phyloP scores from a whole-genome alignment of 2,329 filamentous ascomycete genomes.

The Teratosphaeria nubilosa region DNA sequence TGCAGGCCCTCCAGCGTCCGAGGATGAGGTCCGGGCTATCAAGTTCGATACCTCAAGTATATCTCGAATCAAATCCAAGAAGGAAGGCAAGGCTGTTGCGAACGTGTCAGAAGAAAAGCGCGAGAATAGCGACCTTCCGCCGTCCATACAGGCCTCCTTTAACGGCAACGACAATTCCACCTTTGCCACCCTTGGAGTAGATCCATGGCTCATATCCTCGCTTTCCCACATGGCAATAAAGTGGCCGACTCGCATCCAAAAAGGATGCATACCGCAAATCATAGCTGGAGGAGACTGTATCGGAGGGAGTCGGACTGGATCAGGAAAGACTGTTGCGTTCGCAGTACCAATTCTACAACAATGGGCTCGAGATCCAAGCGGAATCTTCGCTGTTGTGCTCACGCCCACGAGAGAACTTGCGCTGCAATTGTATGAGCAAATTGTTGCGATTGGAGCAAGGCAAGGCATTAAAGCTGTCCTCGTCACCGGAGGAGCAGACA shows the following conservation, averaged over 20 bases:
- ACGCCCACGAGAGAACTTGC: conserved; percentile 89
- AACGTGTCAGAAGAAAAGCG: not conserved
- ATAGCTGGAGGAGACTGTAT: conserved; percentile 87
- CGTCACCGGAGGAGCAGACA: conserved; percentile 87
- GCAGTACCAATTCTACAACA: conserved; percentile 87
- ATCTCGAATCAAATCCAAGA: conserved; percentile 16
- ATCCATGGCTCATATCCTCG: conserved; percentile 70
- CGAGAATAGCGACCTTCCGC: conserved; percentile 2
- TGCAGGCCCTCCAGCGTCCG: not conserved
- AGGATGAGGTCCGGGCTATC: not conserved
- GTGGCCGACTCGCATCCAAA: conserved; percentile 84
- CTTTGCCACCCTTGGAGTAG: conserved; percentile 23
- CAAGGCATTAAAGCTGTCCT: conserved; percentile 80
- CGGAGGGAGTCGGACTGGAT: conserved; percentile 87
- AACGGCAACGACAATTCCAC: conserved; percentile 17
- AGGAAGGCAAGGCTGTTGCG: not conserved
- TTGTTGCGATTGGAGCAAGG: conserved; percentile 81
- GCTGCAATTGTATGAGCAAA: conserved; percentile 91
- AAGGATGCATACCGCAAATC: conserved; percentile 85
- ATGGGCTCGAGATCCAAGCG: conserved; percentile 85
- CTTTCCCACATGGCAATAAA: conserved; percentile 70
- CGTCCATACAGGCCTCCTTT: conserved; percentile 19
- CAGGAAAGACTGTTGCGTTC: conserved; percentile 94
- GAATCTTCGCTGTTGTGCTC: conserved; percentile 79
- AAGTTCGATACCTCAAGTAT: conserved; percentile 4